These are phyloP conservation scores for Phaeosphaeria sp. DNA, from an alignment of 2,329 filamentous ascomycete species.

Conservation along the genomic window DNA sequence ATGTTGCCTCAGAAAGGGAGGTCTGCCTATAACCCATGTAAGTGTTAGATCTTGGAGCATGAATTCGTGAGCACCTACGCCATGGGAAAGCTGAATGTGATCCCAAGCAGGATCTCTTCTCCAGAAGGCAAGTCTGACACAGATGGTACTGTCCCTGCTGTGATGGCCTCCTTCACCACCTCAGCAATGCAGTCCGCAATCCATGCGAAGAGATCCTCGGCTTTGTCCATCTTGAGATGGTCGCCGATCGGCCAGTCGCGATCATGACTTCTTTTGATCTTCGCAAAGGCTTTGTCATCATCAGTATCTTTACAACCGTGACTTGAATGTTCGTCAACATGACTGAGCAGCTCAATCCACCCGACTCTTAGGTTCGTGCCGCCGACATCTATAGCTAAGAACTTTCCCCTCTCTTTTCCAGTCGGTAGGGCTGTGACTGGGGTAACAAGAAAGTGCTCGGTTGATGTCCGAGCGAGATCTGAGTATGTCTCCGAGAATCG, in stretches of 20 bases:
- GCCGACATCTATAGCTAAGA: slow-evolving; percentile 58
- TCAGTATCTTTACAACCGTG: slow-evolving; percentile 16
- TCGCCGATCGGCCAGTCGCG: slow-evolving; percentile 77
- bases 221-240: slow-evolving; percentile 74
- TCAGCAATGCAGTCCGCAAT: slow-evolving; percentile 78
- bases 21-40: slow-evolving; percentile 54
- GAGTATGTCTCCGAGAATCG: slow-evolving; percentile 46
- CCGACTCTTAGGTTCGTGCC: slow-evolving; percentile 73
- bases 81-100: slow-evolving; percentile 76
- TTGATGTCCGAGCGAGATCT: slow-evolving; percentile 42
- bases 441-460: slow-evolving; percentile 49
- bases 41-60: slow-evolving; percentile 4
- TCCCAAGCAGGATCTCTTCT: slow-evolving; percentile 65
- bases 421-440: slow-evolving; percentile 51
- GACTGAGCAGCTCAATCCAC: slow-evolving; percentile 66
- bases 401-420: slow-evolving; percentile 70
- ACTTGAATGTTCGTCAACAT: slow-evolving; percentile 41
- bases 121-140: slow-evolving; percentile 38
- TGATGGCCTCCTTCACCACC: slow-evolving; percentile 68
- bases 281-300: slow-evolving; percentile 32
- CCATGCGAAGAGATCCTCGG: slow-evolving; percentile 79
- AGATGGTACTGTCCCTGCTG: slow-evolving; percentile 31
- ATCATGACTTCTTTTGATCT: slow-evolving; percentile 67
- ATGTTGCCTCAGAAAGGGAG: slow-evolving; percentile 66
- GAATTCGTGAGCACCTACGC: slow-evolving; percentile 39